Base-by-base conservation (phyloP, 345 rosid genomes). In the Linum usitatissimum region DNA sequence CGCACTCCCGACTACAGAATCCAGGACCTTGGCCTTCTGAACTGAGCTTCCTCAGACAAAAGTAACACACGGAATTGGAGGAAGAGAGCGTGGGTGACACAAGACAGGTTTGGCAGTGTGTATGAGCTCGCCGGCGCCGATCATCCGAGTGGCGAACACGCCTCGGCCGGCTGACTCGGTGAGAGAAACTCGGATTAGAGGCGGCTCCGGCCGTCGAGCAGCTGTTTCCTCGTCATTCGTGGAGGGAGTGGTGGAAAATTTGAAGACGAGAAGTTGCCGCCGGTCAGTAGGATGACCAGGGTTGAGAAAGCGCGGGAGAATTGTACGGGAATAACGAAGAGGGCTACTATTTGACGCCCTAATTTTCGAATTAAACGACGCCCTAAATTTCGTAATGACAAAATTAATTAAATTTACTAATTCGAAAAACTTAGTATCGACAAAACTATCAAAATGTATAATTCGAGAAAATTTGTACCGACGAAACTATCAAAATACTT, bases 121-220 rank as follows among this genome's bases (percentile, higher is more conserved):
- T 57, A 91, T 83, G 68, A 86, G 85, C 42, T 91, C 91, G 31
- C 98, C 90, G 30, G 80, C 80, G 2, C 71, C 66, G 68, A 91
- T 88, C 62, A 75, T 68, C 68, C 91, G 80, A 3, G 82, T 84
- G 7, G 98, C 84, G 77, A 86, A 91, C 59, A 91, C 91, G 67
- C 87, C 98, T 0, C 98, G 83, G 61, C 94, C 96, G 2, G 90
- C 91, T 56, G 87, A 77, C 75, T 70, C 86, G 0, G 96, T 91
- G 63, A 91, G 71, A 23, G 68, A 75, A 20, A 88, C 91, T 15
- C 78, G 79, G 14, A 91, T 84, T 23, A 91, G 94, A 56, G 91
- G 95, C 60, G 86, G 90, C 3, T 49, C 71, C 18, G 70, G 68
- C 19, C 64, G 73, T 45, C 51, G 51, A 45, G 14, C 51, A 45